Conservation (phyloP, 768 basidiomycete species). For the Hebeloma cylindrosporum region DNA sequence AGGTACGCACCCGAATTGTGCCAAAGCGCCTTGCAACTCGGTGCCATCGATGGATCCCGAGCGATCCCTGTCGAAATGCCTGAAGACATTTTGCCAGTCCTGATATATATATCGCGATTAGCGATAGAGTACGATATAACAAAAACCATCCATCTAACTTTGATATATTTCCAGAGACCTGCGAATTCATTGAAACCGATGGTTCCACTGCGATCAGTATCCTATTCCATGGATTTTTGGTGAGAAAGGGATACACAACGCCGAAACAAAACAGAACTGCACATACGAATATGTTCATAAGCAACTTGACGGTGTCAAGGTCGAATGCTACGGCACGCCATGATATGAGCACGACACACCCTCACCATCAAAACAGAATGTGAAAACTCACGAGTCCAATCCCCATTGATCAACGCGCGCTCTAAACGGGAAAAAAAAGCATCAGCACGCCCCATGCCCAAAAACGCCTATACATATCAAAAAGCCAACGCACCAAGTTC, state of each 20-base stretch:
- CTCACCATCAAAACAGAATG: not conserved
- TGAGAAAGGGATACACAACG: not conserved
- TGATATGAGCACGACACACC: constrained; percentile 1
- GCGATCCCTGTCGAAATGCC: constrained; percentile 80
- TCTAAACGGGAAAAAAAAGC: constrained; percentile 29
- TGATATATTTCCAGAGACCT: constrained; percentile 83
- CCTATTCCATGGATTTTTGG: constrained; percentile 31
- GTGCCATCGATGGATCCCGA: constrained; percentile 74
- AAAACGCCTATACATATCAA: not conserved
- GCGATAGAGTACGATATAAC: not conserved
- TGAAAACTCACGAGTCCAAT: constrained; percentile 69
- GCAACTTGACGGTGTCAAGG: constrained; percentile 80
- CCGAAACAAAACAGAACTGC: not conserved
- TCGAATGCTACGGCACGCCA: constrained; percentile 63
- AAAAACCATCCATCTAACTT: constrained; percentile 33
- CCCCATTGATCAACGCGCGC: constrained; percentile 53
- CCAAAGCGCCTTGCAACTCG: constrained; percentile 69
- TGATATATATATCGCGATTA: constrained; percentile 17
- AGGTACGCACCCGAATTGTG: constrained; percentile 62
- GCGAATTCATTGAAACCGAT: constrained; percentile 82
- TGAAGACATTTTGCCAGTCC: constrained; percentile 87
- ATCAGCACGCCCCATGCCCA: not conserved
- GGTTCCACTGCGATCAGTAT: constrained; percentile 73
- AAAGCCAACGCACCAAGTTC: constrained; percentile 60
- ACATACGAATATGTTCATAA: constrained; percentile 80